These are phyloP conservation scores for Pichia californica DNA, from an alignment of 805 yeast species.

Conservation along the genomic window DNA sequence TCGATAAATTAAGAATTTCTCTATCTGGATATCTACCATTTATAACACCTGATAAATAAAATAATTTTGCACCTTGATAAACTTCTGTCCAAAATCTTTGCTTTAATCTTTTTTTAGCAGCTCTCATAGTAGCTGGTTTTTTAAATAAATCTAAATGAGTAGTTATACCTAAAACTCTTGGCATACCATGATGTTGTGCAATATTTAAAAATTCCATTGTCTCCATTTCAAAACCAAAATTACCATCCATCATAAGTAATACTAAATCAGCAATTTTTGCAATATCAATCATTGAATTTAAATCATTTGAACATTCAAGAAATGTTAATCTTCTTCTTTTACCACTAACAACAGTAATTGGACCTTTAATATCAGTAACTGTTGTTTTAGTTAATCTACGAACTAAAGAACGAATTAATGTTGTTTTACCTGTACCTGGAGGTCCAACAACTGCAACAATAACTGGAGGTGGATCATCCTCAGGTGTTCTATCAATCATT, in stretches of 20 bases:
- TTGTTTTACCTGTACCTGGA: constrained; percentile 96
- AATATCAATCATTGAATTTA: constrained; percentile 92
- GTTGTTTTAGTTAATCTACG: constrained; percentile 84
- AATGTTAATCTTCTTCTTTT: constrained; percentile 89
- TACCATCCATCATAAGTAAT: constrained; percentile 85
- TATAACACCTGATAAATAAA: constrained; percentile 89
- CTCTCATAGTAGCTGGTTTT: constrained; percentile 80
- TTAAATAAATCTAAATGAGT: constrained; percentile 94
- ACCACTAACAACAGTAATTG: constrained; percentile 94
- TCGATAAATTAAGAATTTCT: constrained; percentile 82
- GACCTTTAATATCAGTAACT: constrained; percentile 83
- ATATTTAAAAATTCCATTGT: constrained; percentile 97
- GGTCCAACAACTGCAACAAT: constrained; percentile 97
- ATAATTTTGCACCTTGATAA: constrained; percentile 94
- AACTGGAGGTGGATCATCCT: constrained; percentile 95
- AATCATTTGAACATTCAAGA: constrained; percentile 86
- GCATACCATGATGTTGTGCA: constrained; percentile 99
- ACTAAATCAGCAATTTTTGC: constrained; percentile 95
- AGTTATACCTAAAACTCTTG: constrained; percentile 89
- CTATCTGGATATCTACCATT: constrained; percentile 98
- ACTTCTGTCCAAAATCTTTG: constrained; percentile 99
- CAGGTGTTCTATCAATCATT: constrained; percentile 95
- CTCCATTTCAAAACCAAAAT: constrained; percentile 98
- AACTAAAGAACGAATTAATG: constrained; percentile 82
- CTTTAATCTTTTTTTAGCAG: constrained; percentile 85